Percentiles rank a stretch among this genome's conserved stretches.
phyloP scores from a whole-genome alignment of 2,329 filamentous ascomycete species.

The Monosporascus cannonballus region DNA sequence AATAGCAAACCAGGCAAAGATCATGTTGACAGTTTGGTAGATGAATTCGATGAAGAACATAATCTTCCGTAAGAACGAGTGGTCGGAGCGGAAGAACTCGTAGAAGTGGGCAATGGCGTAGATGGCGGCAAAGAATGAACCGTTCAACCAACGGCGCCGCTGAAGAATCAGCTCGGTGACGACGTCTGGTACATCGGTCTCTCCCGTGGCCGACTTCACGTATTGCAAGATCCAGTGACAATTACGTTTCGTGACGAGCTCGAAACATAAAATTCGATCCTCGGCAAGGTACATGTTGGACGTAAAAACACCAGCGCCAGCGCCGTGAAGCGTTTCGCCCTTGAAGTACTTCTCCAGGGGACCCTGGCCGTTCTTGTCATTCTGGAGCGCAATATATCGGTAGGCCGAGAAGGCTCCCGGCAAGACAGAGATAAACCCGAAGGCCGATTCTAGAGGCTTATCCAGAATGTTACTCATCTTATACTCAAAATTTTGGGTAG shows the following conservation, averaged over 20 bases:
- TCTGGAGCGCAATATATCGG: conserved; percentile 90
- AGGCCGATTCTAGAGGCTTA: conserved; percentile 93
- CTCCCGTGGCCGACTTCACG: conserved; percentile 93
- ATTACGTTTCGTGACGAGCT: conserved; percentile 94
- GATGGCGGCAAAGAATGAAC: conserved; percentile 94
- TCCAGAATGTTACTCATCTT: conserved; percentile 99
- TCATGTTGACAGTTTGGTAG: conserved; percentile 93
- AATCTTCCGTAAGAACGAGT: conserved; percentile 79
- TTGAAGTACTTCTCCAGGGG: conserved; percentile 98
- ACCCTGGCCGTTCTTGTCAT: conserved; percentile 91
- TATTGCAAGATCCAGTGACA: conserved; percentile 98
- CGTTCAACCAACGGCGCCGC: conserved; percentile 94
- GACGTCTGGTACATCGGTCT: conserved; percentile 92
- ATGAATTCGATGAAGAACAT: conserved; percentile 89
- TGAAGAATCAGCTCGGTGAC: conserved; percentile 95
- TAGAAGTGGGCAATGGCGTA: conserved; percentile 95
- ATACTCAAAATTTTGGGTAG: conserved; percentile 98
- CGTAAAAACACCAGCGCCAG: conserved; percentile 94
- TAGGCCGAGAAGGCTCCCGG: conserved; percentile 94
- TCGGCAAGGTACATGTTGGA: conserved; percentile 94
- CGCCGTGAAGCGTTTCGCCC: conserved; percentile 91
- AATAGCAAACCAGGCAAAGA: conserved; percentile 98
- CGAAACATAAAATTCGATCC: conserved; percentile 93
- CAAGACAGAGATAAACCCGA: conserved; percentile 95
- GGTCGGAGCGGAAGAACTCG: conserved; percentile 89